These are phyloP conservation scores for Leishmania major DNA, from an alignment of 208 protist genomes.

Conservation along the genomic window DNA sequence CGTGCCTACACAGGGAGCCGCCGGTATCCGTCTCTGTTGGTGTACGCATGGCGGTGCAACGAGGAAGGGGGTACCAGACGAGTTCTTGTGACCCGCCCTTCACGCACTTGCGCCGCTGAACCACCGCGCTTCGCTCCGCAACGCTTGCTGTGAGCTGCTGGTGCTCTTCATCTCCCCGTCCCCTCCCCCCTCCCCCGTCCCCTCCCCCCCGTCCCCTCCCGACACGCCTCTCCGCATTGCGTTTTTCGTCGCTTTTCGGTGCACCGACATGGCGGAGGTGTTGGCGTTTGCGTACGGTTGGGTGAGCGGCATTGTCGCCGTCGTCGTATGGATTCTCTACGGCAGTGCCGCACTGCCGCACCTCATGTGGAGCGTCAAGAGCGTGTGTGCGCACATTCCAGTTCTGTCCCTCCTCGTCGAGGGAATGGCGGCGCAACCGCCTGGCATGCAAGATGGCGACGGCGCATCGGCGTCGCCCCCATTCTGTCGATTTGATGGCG, in stretches of 20 bases:
- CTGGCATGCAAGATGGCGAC: neutral
- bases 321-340: constrained; percentile 57
- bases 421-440: neutral
- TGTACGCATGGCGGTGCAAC: neutral
- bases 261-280: constrained; percentile 19
- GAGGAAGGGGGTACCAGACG: neutral
- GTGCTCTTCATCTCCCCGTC: neutral
- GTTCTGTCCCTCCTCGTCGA: constrained; percentile 4
- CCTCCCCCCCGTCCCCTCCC: neutral
- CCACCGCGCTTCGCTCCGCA: neutral
- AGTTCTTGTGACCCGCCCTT: neutral
- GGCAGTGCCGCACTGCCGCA: constrained; percentile 41
- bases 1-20: neutral
- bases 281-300: constrained; percentile 60
- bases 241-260: no score
- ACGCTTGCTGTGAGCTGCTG: neutral
- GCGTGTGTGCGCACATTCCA: constrained; percentile 19
- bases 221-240: neutral
- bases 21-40: neutral
- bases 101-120: neutral
- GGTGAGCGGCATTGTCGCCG: constrained; percentile 39
- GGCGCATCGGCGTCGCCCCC: neutral
- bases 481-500: constrained; percentile 5
- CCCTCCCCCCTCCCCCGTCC: no score
- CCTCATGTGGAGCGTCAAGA: constrained; percentile 27